Evolutionary conservation across 2,329 filamentous ascomycete species (phyloP).

Genomic region (Lachnellula occidentalis): DNA sequence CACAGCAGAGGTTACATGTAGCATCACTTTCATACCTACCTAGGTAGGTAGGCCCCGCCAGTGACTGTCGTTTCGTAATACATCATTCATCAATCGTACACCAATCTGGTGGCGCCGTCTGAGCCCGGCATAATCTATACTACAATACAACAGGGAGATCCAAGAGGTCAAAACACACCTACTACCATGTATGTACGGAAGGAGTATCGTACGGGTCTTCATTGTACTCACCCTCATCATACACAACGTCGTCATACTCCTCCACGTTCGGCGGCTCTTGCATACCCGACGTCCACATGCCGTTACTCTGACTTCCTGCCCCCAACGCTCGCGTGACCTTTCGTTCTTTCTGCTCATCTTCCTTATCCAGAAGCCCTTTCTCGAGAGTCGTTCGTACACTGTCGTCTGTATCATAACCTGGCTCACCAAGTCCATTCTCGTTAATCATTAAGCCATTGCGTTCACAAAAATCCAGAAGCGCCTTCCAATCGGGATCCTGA

Average conservation of each 20-base stretch:
- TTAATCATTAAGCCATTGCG: constrained; percentile 12
- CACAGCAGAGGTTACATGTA: too few relatives aligned
- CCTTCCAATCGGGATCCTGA: constrained; percentile 13
- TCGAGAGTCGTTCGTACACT: constrained; percentile 1
- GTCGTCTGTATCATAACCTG: not conserved
- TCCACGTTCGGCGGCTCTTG: not conserved
- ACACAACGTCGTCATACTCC: not conserved
- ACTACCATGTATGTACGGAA: too few relatives aligned
- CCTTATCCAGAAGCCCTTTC: constrained; percentile 4
- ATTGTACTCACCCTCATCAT: not conserved
- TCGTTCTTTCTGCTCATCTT: not conserved
- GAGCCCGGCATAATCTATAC: too few relatives aligned
- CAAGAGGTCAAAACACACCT: too few relatives aligned
- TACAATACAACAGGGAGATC: too few relatives aligned
- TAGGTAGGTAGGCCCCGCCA: too few relatives aligned
- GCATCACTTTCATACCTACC: too few relatives aligned
- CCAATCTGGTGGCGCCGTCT: too few relatives aligned
- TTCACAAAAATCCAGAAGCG: constrained; percentile 13
- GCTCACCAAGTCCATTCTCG: not conserved
- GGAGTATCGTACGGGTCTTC: not conserved
- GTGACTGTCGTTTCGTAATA: too few relatives aligned
- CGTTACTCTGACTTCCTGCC: not conserved
- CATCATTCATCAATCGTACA: too few relatives aligned
- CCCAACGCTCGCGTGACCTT: not conserved
- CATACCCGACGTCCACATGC: not conserved